These are phyloP conservation scores for Podosphaera xanthii DNA, from an alignment of 2,329 filamentous ascomycete genomes.

Conservation along the genomic window DNA sequence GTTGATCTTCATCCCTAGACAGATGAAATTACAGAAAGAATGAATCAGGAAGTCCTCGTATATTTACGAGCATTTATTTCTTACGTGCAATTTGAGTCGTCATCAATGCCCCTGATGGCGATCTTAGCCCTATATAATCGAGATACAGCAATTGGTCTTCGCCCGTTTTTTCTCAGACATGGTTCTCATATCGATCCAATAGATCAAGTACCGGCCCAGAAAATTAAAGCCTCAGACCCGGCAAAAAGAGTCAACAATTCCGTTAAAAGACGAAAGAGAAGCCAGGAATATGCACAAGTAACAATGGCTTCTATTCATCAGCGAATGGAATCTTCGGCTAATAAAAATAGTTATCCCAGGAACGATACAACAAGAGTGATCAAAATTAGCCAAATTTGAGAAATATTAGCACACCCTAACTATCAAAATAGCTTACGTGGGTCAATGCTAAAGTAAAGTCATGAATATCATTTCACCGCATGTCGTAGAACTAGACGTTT, in stretches of 20 bases:
- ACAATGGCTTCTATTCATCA: neutral
- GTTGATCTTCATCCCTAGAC: neutral
- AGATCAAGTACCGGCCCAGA: neutral
- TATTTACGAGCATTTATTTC: neutral
- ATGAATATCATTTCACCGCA: neutral
- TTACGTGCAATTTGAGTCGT: neutral
- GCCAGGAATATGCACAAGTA: neutral
- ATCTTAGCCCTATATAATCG: neutral
- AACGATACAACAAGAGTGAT: neutral
- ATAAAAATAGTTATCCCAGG: neutral
- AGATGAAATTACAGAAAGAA: neutral
- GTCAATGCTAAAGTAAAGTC: neutral
- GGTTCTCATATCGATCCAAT: neutral
- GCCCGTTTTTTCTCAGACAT: neutral
- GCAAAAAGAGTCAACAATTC: neutral
- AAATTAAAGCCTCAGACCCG: neutral
- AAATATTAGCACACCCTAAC: neutral
- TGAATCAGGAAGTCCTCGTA: neutral
- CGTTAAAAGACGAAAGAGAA: neutral
- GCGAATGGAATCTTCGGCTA: neutral
- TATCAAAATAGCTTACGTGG: neutral
- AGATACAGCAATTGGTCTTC: neutral
- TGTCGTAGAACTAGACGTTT: neutral
- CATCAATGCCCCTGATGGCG: neutral
- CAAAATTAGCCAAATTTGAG: neutral